A percentile compares a stretch with the other conserved stretches of the same genome.
Conservation (phyloP, 2,329 filamentous ascomycete genomes). For the Tolypocladium ophioglossoides region DNA sequence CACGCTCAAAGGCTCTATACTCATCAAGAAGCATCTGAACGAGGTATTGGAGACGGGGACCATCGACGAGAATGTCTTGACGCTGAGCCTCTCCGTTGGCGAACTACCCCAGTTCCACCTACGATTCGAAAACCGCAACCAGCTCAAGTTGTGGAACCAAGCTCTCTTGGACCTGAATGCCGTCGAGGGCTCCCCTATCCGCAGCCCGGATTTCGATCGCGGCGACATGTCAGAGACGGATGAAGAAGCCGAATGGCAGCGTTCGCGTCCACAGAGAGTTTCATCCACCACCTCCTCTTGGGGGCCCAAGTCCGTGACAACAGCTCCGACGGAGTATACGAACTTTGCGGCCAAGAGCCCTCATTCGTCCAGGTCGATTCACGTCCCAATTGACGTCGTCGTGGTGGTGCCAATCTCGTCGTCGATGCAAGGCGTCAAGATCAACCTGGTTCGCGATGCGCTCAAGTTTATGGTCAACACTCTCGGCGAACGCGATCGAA, state of each 20-base stretch:
- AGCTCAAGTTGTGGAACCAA: constrained; percentile 85
- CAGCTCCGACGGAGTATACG: constrained; percentile 87
- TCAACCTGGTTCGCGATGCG: constrained; percentile 84
- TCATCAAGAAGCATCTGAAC: constrained; percentile 96
- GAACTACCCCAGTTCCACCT: constrained; percentile 94
- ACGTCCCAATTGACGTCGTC: constrained; percentile 90
- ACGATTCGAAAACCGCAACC: constrained; percentile 71
- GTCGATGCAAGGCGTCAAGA: constrained; percentile 99
- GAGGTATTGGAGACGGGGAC: constrained; percentile 64
- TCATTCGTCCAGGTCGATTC: constrained; percentile 43
- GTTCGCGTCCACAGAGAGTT: constrained; percentile 53
- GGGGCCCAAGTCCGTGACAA: constrained; percentile 73
- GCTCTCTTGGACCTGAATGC: constrained; percentile 76
- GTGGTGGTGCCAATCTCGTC: constrained; percentile 95
- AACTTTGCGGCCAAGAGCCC: constrained; percentile 47
- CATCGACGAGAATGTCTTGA: constrained; percentile 73
- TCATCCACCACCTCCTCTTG: constrained; percentile 78
- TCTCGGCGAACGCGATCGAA: constrained; percentile 84
- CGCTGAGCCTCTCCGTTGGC: constrained; percentile 78
- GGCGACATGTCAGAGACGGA: constrained; percentile 71
- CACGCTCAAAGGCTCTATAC: constrained; percentile 90
- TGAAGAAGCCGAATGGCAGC: constrained; percentile 72
- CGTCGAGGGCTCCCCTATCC: constrained; percentile 50
- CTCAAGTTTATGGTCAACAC: constrained; percentile 85
- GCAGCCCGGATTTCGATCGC: constrained; percentile 68